Evolutionary conservation across 1,139 yeast genomes (phyloP).

Genomic region (Pichia terricola): DNA sequence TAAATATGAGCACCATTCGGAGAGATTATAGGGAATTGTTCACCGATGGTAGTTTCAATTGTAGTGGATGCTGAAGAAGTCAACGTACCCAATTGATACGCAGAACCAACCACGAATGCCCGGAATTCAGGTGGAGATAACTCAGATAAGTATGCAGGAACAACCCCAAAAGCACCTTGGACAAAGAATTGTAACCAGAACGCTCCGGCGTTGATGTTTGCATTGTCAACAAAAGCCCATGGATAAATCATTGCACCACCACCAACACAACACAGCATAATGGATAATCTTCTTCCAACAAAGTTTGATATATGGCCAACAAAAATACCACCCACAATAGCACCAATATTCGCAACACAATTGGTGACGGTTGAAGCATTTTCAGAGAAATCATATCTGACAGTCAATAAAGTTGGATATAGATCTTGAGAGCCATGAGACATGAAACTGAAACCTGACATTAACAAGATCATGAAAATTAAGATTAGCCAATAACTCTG

Average conservation of each 20-base stretch:
- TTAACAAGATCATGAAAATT: conserved; percentile 42
- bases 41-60: conserved; percentile 69
- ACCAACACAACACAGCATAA: conserved; percentile 48
- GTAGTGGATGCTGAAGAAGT: conserved; percentile 80
- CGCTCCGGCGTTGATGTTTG: conserved; percentile 65
- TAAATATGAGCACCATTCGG: conserved; percentile 28
- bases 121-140: conserved; percentile 71
- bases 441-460: conserved; percentile 61
- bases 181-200: conserved; percentile 74
- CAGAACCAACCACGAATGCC: conserved; percentile 62
- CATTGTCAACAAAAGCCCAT: conserved; percentile 52
- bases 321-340: conserved; percentile 53
- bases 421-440: conserved; percentile 71
- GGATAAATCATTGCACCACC: conserved; percentile 61
- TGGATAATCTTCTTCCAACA: conserved; percentile 50
- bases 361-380: conserved; percentile 58
- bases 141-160: conserved; percentile 71
- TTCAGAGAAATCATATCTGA: conserved; percentile 40
- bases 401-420: conserved; percentile 54
- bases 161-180: conserved; percentile 85
- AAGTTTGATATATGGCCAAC: conserved; percentile 55
- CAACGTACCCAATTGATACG: conserved; percentile 78
- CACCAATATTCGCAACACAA: conserved; percentile 64
- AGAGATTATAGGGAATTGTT: conserved; percentile 44
- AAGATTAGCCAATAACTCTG: conserved; percentile 36